Evolutionary conservation across 1,284 basidiomycete genomes (phyloP), one percentile per base, ranked within the genome.

Genomic region (Tylopilus sp.): DNA sequence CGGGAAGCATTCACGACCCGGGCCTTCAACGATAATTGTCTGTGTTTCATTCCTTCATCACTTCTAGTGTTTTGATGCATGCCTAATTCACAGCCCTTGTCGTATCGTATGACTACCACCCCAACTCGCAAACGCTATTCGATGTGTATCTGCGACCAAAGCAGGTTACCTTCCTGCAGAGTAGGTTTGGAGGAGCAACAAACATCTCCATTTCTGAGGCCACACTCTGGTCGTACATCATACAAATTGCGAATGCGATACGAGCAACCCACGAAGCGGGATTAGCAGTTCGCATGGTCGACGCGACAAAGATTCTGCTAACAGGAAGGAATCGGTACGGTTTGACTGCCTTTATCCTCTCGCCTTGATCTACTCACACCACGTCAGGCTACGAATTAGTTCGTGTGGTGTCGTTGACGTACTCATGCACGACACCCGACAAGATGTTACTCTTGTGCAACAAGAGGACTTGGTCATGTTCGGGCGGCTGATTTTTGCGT

Each of bases 1-100:
- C 83, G 85, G 43, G 97, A 99, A 71, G 97, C 96, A 0, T 99
- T 99, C 74, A 98, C 97, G 0, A 97, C 95, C 1, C 83, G 90
- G 39, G 86, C 92, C 0, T 99, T 99, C 72, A 86, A 87, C 55
- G 97, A 98, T 68, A 88, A 86, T 62, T 98, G 94, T 95, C 64
- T 56, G 86, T 78, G 15, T 45, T 44, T 46, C 31, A 31, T 39
- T 53, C 35, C 36, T 10, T 45, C 33, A 36, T 25, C 26, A 35
- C 42, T 45, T 45, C 48, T 49, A 24, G 33, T 35, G 26, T 44
- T 61, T 48, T 57, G 45, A 58, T 40, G 42, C 56, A 26, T 47
- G n/a, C 33, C 17, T 25, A 20, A 40, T n/a, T 20, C 29, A 14
- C 60, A 96, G 93, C 96, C 10, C 82, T 99, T 36, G 86, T 99